Base-by-base conservation (phyloP, 1,284 basidiomycete genomes). In the Cryptococcus sp. region DNA sequence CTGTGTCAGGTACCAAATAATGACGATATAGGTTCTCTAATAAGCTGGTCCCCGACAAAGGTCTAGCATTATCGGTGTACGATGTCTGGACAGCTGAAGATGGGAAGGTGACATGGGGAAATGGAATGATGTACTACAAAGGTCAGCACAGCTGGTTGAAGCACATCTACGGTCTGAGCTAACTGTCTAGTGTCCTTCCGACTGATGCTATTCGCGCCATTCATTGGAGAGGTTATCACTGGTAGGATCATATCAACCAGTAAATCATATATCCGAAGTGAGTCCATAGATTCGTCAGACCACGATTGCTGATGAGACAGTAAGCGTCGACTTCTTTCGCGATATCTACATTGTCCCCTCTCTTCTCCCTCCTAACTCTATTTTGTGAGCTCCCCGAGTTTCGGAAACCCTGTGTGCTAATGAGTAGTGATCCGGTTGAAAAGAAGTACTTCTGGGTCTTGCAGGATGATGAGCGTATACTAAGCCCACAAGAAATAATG, bases 41-140 rank as follows among this genome's bases (percentile, higher is more conserved):
- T 73, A 83, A 86, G 60, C 85, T 97, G 37, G 78, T 97, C n/a
- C 87, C 91, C 60, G 87, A 91, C 57, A 86, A 94, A 46, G 93
- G 94, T 0, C 81, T 98, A 16, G 92, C 90, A 63, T 82, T 98
- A 50, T 87, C 85, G 49, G 83, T 92, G 0, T 94, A 91, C 59
- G 93, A 98, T 70, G 77, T 98, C 22, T 79, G 85, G 0, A 83
- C 88, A 59, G 87, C 85, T 2, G 86, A 90, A 10, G 91, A 97
- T 67, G 94, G 94, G 2, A 91, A 87, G 58, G 85, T 98, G 10
- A 81, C 91, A 24, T 96, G 94, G 71, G 93, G 93, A 0, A 94
- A 98, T 72, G 94, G 94, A 0, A 86, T 86, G 69, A 78, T 94
- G 66, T 98, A 91, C 85, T 92, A 98, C 72, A 91, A 89, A 79